Conservation (phyloP, 140 eudicot genomes). For the Oenanthe javanica region DNA sequence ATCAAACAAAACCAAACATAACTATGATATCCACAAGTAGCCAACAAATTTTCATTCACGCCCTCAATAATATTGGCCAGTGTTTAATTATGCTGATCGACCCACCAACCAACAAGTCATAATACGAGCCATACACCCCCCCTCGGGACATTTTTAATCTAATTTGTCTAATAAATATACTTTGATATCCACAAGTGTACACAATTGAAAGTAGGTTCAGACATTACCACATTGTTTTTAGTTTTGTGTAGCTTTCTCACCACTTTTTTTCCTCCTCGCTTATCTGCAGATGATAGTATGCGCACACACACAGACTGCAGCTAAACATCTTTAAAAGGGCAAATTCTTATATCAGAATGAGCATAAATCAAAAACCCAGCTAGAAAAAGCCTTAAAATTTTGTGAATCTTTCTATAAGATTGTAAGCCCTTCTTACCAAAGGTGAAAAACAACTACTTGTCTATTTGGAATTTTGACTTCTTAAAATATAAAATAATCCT, state of each 20-base stretch:
- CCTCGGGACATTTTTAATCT: not conserved
- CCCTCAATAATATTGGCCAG: not conserved
- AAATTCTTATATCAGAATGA: not conserved
- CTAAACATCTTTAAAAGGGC: not conserved
- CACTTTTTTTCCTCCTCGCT: not conserved
- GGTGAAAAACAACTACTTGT: constrained; percentile 2
- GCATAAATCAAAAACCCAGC: not conserved
- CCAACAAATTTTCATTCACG: no score
- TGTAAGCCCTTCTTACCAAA: not conserved
- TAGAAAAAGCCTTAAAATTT: not conserved
- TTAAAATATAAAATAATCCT: constrained; percentile 9
- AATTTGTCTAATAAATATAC: not conserved
- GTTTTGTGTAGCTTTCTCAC: not conserved
- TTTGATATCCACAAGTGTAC: not conserved
- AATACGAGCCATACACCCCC: not conserved
- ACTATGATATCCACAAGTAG: no score
- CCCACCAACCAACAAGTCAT: not conserved
- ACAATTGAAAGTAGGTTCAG: not conserved
- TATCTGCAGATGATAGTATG: not conserved
- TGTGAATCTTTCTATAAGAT: constrained; percentile 4
- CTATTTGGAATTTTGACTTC: not conserved
- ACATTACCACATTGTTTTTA: not conserved
- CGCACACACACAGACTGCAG: not conserved
- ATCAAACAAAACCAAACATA: no score
- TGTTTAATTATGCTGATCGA: not conserved